A percentile compares a stretch with the other conserved stretches of the same genome.
Conservation (phyloP, 2,329 filamentous ascomycete genomes). For the Cladosporium sp. region DNA sequence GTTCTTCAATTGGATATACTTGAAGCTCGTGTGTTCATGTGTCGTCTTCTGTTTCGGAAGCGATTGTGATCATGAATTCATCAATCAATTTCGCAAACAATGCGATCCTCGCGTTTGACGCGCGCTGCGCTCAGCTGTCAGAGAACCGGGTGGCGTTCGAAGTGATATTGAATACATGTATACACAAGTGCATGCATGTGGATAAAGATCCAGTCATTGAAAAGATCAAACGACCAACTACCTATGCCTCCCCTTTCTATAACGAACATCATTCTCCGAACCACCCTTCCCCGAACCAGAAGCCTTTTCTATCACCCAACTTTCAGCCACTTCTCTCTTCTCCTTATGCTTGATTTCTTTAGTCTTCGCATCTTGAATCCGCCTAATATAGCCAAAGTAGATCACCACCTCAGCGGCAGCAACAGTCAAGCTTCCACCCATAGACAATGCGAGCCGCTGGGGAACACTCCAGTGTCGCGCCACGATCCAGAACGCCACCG, state of each 20-base stretch:
- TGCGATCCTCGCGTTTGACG: too few species aligned
- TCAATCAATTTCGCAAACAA: too few species aligned
- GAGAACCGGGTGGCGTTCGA: too few species aligned
- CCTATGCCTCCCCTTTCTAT: slow-evolving; percentile 42
- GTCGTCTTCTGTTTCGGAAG: too few species aligned
- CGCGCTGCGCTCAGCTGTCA: too few species aligned
- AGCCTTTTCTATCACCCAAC: slow-evolving; percentile 54
- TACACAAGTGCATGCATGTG: too few species aligned
- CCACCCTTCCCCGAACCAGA: slow-evolving; percentile 12
- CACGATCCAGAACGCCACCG: slow-evolving; percentile 72
- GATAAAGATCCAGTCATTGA: too few species aligned
- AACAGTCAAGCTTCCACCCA: slow-evolving; percentile 66
- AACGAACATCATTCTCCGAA: slow-evolving; percentile 32
- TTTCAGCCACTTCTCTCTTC: slow-evolving; percentile 65
- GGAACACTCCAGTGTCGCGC: slow-evolving; percentile 73
- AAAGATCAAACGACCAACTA: slow-evolving; percentile 28
- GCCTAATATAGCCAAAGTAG: slow-evolving; percentile 70
- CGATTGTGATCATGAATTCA: too few species aligned
- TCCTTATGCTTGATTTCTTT: slow-evolving; percentile 59
- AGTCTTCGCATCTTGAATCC: slow-evolving; percentile 63
- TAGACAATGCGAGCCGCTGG: slow-evolving; percentile 63
- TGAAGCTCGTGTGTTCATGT: too few species aligned
- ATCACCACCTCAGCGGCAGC: slow-evolving; percentile 73
- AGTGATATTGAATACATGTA: too few species aligned
- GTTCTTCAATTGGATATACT: too few species aligned